phyloP scores from a whole-genome alignment of 1,284 basidiomycete species.

The Moniliella sp. region DNA sequence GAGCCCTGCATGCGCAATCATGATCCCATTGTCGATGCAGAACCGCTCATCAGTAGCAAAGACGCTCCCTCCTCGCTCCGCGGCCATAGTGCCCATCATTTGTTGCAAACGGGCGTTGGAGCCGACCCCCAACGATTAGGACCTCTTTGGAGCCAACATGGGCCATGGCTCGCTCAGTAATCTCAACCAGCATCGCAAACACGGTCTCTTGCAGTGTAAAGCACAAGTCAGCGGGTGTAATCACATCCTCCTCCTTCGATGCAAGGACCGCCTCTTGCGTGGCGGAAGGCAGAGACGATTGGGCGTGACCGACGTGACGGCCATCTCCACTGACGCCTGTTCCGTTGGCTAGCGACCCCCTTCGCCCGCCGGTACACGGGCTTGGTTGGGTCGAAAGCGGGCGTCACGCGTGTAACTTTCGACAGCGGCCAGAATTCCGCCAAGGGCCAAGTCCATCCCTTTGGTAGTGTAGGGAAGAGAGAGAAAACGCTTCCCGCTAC shows the following conservation, averaged over 20 bases:
- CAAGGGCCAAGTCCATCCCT: constrained; percentile 91
- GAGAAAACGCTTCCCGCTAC: constrained; percentile 50
- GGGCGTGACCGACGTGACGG: constrained; percentile 7
- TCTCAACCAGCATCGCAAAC: constrained; percentile 96
- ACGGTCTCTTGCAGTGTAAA: constrained; percentile 92
- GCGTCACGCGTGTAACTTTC: constrained; percentile 51
- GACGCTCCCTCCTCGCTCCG: constrained; percentile 65
- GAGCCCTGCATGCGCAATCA: constrained; percentile 95
- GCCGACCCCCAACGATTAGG: constrained; percentile 89
- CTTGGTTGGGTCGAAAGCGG: constrained; percentile 10
- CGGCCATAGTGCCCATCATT: constrained; percentile 96
- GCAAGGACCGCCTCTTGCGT: background rate
- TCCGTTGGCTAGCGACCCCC: constrained; percentile 24
- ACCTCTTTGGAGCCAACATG: constrained; percentile 90
- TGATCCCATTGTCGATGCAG: constrained; percentile 97
- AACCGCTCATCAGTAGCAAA: constrained; percentile 97
- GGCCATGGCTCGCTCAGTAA: constrained; percentile 95
- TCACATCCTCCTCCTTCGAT: constrained; percentile 27
- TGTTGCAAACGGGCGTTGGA: constrained; percentile 67
- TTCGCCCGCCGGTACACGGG: constrained; percentile 2
- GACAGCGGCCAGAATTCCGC: constrained; percentile 67
- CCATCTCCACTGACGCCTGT: constrained; percentile 15
- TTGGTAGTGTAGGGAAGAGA: constrained; percentile 85
- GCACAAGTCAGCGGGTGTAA: constrained; percentile 81
- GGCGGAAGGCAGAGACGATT: background rate